These are phyloP conservation scores for Lophium mytilinum DNA, from an alignment of 495 filamentous ascomycete genomes.

Conservation along the genomic window DNA sequence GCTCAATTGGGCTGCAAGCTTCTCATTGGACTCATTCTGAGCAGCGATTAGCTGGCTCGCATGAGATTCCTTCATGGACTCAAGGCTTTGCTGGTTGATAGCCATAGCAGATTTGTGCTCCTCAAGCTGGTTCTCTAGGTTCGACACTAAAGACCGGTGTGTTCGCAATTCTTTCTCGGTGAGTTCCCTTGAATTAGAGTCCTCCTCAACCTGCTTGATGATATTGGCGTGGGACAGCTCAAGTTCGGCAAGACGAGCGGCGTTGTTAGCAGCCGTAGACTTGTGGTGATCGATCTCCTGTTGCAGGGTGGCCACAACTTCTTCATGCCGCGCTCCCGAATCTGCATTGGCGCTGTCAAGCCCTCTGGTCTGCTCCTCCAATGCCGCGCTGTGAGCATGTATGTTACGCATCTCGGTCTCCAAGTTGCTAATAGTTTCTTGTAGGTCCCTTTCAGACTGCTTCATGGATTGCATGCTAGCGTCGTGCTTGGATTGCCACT, in stretches of 20 bases:
- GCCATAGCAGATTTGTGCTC: constrained; percentile 48
- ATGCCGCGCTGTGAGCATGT: constrained; percentile 24
- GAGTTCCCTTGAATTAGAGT: constrained; percentile 36
- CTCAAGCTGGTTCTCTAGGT: constrained; percentile 39
- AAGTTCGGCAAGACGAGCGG: constrained; percentile 37
- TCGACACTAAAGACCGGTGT: constrained; percentile 36
- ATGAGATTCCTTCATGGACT: constrained; percentile 48
- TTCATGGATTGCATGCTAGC: constrained; percentile 63
- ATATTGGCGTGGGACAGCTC: constrained; percentile 40
- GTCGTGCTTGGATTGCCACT: constrained; percentile 70
- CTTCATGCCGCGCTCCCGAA: constrained; percentile 52
- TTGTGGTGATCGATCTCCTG: constrained; percentile 74
- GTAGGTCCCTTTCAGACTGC: constrained; percentile 62
- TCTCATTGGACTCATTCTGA: constrained; percentile 42
- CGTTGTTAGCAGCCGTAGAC: constrained; percentile 39
- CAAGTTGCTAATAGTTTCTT: constrained; percentile 61
- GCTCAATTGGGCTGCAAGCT: constrained; percentile 36
- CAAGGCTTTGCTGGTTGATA: constrained; percentile 46
- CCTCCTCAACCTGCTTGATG: constrained; percentile 42
- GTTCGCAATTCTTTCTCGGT: constrained; percentile 37
- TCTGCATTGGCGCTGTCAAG: constrained; percentile 28
- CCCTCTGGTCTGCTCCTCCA: constrained; percentile 12
- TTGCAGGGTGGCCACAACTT: constrained; percentile 58
- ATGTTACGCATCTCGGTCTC: constrained; percentile 45
- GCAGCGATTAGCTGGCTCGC: constrained; percentile 33